phyloP scores from a whole-genome alignment of 169 alveolate species.

The Cryptosporidium canis region DNA sequence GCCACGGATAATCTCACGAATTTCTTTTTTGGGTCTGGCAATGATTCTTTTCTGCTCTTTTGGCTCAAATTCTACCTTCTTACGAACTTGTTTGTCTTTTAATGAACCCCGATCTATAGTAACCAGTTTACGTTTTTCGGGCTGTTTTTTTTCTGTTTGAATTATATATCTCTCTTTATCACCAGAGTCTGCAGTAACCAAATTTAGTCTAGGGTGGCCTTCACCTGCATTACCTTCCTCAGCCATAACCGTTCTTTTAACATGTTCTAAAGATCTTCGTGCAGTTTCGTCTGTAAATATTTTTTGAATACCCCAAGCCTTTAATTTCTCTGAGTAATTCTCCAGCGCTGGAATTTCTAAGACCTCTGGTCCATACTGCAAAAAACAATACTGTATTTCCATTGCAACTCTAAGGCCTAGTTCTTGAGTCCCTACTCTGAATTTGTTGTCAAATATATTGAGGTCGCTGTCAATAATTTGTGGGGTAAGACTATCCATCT shows the following conservation, averaged over 20 bases:
- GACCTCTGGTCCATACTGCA: constrained; percentile 57
- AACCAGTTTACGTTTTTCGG: constrained; percentile 40
- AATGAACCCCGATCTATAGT: not conserved
- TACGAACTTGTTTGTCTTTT: not conserved
- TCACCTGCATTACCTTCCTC: not conserved
- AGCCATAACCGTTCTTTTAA: not conserved
- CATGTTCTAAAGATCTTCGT: not conserved
- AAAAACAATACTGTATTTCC: constrained; percentile 57
- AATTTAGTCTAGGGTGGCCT: not conserved
- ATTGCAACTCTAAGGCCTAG: constrained; percentile 51
- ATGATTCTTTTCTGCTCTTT: constrained; percentile 32
- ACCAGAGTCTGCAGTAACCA: not conserved
- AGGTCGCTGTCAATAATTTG: constrained; percentile 18
- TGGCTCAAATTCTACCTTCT: not conserved
- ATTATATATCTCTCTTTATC: constrained; percentile 8
- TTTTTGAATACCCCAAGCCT: constrained; percentile 21
- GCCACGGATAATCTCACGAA: not conserved
- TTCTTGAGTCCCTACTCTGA: not conserved
- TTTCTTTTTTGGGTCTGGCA: constrained; percentile 39
- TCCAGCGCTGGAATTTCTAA: constrained; percentile 64
- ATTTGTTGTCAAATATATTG: not conserved
- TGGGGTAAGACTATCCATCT: constrained; percentile 47
- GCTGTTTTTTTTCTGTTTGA: not conserved
- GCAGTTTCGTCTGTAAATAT: constrained; percentile 41
- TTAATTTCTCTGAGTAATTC: not conserved